Base-by-base conservation (phyloP, 2,329 filamentous ascomycete genomes). In the Aspergillus neoniger region DNA sequence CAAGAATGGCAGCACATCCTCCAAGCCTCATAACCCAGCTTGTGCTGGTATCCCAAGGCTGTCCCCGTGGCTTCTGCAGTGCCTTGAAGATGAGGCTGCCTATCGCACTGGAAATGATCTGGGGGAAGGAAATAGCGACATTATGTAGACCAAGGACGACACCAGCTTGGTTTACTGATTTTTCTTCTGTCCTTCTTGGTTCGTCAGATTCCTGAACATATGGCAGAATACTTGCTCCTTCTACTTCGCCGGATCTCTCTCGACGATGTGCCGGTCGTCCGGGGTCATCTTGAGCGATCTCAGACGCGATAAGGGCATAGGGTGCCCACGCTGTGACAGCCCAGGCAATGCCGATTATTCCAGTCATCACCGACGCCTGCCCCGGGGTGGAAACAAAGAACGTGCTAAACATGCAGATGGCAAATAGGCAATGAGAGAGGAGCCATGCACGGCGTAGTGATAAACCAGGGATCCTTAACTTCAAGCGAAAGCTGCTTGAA, bases 311-410 rank as follows among this genome's bases (percentile, higher is more conserved):
- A 68, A 96, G 90, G 30, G 92, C 92, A 80, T 92, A 96, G 0
- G 92, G 92, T 0, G 92, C 92, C 92, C 92, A 96, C 30, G 94
- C 86, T 1, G 91, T 92, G 70, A 96, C 80, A 32, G 92, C 91
- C 92, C 92, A 96, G 1, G 91, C 91, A 61, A 96, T 86, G 39
- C 92, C 92, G 47, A 95, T 88, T 36, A 93, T 80, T 1, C 88
- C 90, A 60, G 96, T 88, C 43, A 96, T 82, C 2, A 86, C 81
- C 0, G 90, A 96, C 1, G 91, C 92, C 15, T 82, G 85, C 57
- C 83, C 79, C 5, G 91, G 87, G 3, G 85, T 86, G 39, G 81
- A 82, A 30, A 95, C 90, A 58, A 95, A 81, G 56, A 95, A 86
- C 0, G 92, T 93, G 70, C 87, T 85, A 70, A 89, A 89, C 86